Base-by-base conservation (phyloP, 768 basidiomycete species). In the Lentinula lateritia region DNA sequence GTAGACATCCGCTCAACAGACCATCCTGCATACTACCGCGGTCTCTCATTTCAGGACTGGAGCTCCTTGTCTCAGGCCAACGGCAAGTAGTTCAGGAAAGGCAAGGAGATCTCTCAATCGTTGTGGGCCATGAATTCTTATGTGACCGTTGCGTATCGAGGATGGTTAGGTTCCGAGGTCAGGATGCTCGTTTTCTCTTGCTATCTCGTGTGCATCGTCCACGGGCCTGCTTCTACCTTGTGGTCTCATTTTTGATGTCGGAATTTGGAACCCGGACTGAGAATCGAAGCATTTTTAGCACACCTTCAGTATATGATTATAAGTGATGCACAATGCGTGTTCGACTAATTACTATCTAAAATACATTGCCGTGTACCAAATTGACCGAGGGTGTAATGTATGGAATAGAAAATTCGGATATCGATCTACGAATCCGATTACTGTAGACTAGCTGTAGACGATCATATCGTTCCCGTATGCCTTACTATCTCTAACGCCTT, bases 401-500 rank as follows among this genome's bases (percentile, higher is more conserved):
- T 48, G 42, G 39, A 41, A 41, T 15, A 18, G 42, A 43, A n/a
- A 2, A 16, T 3, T 6, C 42, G 42, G 7, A n/a, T 18, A 6
- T n/a, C 13, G 13, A 16, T 28, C 28, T 28, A 28, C 28, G 28
- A 28, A 28, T 28, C 28, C 28, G 28, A 28, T 28, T 28, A 23
- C 12, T 15, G 13, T 6, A 15, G 16, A 15, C 12, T 6, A 16
- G 6, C 15, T 43, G 16, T 15, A 43, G n/a, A 48, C 4, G 6
- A 6, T 43, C 20, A 56, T 39, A 56, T 23, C 38, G 41, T 56
- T 23, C 55, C 58, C 15, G 58, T 48, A 48, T 50, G 34, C 61
- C 52, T 54, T 18, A 81, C 76, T 20, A 81, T 71, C 34, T 69
- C 69, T 50, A 76, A 62, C 7, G 80, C 82, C 56, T 74, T 68